These are phyloP conservation scores for Trichoderma orchidacearum DNA, from an alignment of 495 filamentous ascomycete genomes.

Conservation along the genomic window DNA sequence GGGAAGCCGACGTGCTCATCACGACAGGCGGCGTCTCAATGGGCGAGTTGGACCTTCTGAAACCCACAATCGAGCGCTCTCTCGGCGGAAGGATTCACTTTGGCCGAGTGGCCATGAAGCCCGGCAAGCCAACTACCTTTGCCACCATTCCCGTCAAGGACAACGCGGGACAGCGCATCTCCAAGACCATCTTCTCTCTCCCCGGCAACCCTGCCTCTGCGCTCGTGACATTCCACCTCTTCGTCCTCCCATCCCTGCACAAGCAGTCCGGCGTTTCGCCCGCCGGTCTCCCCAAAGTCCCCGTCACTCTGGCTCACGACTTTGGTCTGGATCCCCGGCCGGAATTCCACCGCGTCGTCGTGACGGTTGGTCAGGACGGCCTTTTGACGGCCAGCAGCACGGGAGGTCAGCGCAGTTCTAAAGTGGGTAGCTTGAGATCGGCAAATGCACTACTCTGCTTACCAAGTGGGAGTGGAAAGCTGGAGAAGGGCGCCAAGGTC, in stretches of 20 bases:
- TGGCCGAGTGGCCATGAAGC: conserved; percentile 93
- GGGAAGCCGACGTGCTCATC: conserved; percentile 67
- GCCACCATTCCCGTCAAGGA: conserved; percentile 66
- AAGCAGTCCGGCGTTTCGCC: conserved; percentile 47
- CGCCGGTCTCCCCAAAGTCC: conserved; percentile 54
- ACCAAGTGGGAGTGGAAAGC: conserved; percentile 32
- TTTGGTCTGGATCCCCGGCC: conserved; percentile 61
- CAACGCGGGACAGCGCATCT: conserved; percentile 38
- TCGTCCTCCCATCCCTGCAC: conserved; percentile 80
- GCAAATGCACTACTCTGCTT: conserved; percentile 81
- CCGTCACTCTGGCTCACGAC: conserved; percentile 57
- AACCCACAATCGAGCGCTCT: conserved; percentile 86
- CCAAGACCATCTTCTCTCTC: conserved; percentile 75
- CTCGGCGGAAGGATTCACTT: conserved; percentile 94
- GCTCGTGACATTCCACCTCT: conserved; percentile 83
- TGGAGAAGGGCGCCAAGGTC: conserved; percentile 28
- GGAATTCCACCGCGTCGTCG: conserved; percentile 77
- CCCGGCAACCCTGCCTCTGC: conserved; percentile 93
- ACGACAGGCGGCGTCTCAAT: conserved; percentile 95
- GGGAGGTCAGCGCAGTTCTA: conserved; percentile 77
- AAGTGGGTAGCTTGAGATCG: conserved; percentile 72
- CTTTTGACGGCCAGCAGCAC: conserved; percentile 67
- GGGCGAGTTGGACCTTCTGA: conserved; percentile 95
- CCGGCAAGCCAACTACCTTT: conserved; percentile 94
- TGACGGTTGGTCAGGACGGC: conserved; percentile 44